Base-by-base conservation (phyloP, 2,329 filamentous ascomycete species). In the Thielaviopsis populi region DNA sequence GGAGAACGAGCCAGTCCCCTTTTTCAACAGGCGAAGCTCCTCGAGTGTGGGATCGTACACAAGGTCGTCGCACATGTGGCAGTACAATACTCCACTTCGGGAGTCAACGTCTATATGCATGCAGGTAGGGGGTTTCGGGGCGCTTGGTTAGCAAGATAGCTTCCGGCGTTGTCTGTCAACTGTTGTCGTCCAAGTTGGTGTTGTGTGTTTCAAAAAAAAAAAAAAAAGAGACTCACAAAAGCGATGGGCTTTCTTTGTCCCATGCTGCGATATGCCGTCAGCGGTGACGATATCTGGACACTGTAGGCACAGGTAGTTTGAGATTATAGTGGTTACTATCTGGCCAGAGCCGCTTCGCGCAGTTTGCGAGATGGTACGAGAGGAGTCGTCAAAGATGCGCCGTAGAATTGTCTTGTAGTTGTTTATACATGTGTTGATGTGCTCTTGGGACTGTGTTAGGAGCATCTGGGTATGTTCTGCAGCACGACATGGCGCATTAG, bases 1-100 rank as follows among this genome's bases (percentile, higher is more conserved):
- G 68, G 80, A 81, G 68, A 85, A 85, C 22, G 81, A 82, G 48
- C 84, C 83, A 1, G 82, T 85, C 10, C 83, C 84, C 69, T 85
- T 82, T 73, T 89, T 88, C 64, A 84, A 80, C 50, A 89, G 75
- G 66, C 89, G 81, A 64, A 91, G 80, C 62, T 88, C 85, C 71
- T 94, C 89, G 4, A 94, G 77, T 5, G 86, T 88, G 5, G 88
- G 87, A 69, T 94, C 89, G 79, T 88, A 92, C 40, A 94, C 85
- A 68, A 89, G 84, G 72, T 94, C 89, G 70, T 88, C 83, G 71
- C 89, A 94, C 71, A 89, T 85, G 68, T 90, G 86, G 73, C 89
- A 94, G 74, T 87, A 92, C 6, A 94, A 76, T 60, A 83, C 80
- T 46, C 88, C 89, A 68, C 81, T 86, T 65, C 84, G 79, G 27